Evolutionary conservation across 2,329 filamentous ascomycete species (phyloP), one percentile per base, ranked within the genome.

Genomic region (Fusarium brevicatenulatum): DNA sequence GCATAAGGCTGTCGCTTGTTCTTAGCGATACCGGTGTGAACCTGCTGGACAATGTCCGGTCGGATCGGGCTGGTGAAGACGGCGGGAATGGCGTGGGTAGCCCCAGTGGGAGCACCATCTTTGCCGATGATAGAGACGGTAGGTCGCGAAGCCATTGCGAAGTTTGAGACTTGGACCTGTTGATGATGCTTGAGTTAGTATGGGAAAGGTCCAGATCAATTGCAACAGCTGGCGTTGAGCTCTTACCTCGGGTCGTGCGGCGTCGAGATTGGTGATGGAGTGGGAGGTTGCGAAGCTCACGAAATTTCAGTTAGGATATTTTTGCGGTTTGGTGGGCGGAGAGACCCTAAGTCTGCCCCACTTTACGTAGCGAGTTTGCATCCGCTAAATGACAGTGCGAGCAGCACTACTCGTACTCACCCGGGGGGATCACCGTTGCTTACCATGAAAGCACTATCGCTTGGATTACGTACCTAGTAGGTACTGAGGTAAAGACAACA

Each of bases 1-100:
- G 96, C 91, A 87, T 99, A 99, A 81, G 96, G 95, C 83, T 99
- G 96, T 86, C 96, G 93, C 92, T 97, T 98, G 92, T 99, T 99
- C 94, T 99, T 99, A 85, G 95, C 95, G 90, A 99, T 97, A 83
- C 96, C 96, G 83, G 94, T 97, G 92, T 99, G 96, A 82, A 98
- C 93, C 86, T 95, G 93, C 91, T 98, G 95, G 85, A 99, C 96
- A 85, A 99, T 97, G 88, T 99, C 96, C 83, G 95, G 93, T 86
- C 96, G 95, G 90, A 99, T 98, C 81, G 96, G 96, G 81, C 93
- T 91, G 86, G 91, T 91, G 93, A 99, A 99, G 89, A 99, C 95
- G 87, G 94, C 91, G 84, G 97, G 96, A 82, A 98, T 92, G 85
- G 96, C 91, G 87, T 95, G 91, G 84, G 95, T 95, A 85, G 92